Evolutionary conservation across 345 rosid genomes (phyloP), one percentile per base, ranked within the genome.

Genomic region (Linum lewisii): DNA sequence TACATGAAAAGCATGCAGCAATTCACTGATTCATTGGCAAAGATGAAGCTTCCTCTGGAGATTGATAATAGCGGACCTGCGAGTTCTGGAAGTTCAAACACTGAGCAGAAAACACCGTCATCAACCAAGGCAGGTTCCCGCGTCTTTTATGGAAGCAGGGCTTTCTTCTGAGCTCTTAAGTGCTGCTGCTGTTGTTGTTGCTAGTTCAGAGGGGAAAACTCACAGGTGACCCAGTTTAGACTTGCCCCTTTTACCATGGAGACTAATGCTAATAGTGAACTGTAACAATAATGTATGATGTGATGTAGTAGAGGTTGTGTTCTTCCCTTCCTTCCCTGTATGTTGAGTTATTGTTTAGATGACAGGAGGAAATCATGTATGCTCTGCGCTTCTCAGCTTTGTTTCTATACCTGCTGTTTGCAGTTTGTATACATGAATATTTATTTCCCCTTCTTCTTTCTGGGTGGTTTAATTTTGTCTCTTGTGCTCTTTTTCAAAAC

Each of bases 1-100:
- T 94, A 94, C 74, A 84, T 87, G 96, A 94, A 94, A 77, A 90
- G 99, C 70, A 94, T 94, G 99, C 99, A 90, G 74, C 97, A 94
- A 66, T 94, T 94, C 72, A 94, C 99, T 0, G 99, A 94, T 76
- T 94, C 99, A 51, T 72, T 94, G 76, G 99, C 99, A 32, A 90
- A 90, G 81, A 94, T 94, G 99, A 94, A 89, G 78, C 96, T 94
- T 56, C 99, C 99, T 45, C 56, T 89, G 69, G 96, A 90, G 83
- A 65, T 81, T 25, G 96, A 90, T 42, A 42, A 42, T 16, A 80
- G 62, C 6, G 88, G 82, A 64, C 72, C 91, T 42, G 37, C 85
- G 62, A 84, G 85, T 68, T 84, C 96, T 3, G 99, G 85, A 61
- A 84, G 80, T 63, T 84, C 99, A 21, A 90, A 82, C 78, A 74